These are phyloP conservation scores for Daldinia caldariorum DNA, from an alignment of 495 filamentous ascomycete genomes.

Conservation along the genomic window DNA sequence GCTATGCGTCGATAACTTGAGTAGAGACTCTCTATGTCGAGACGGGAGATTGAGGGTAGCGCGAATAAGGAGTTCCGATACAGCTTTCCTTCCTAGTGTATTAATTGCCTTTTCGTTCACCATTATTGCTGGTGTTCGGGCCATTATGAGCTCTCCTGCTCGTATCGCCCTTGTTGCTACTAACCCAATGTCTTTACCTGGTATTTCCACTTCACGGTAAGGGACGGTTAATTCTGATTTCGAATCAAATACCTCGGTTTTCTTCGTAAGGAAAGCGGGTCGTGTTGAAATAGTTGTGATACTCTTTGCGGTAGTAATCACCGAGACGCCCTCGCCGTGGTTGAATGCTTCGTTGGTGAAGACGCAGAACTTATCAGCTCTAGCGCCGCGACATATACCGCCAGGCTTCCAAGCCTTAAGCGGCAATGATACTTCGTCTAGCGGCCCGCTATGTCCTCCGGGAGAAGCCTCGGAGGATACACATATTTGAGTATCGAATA, in stretches of 20 bases:
- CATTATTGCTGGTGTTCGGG: constrained; percentile 46
- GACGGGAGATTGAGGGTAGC: constrained; percentile 43
- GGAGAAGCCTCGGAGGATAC: not conserved
- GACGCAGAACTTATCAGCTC: constrained; percentile 44
- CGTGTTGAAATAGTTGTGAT: constrained; percentile 31
- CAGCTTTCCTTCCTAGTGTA: constrained; percentile 26
- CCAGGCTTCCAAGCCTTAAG: constrained; percentile 19
- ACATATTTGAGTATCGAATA: constrained; percentile 7
- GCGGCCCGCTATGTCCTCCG: not conserved
- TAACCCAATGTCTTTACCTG: constrained; percentile 48
- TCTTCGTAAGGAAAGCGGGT: constrained; percentile 17
- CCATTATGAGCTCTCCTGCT: constrained; percentile 46
- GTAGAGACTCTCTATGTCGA: constrained; percentile 32
- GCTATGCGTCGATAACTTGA: constrained; percentile 44
- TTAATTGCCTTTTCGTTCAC: constrained; percentile 47
- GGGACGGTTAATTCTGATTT: not conserved
- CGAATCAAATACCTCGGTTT: not conserved
- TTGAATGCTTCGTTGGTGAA: constrained; percentile 45
- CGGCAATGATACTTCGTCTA: not conserved
- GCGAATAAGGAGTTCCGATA: constrained; percentile 42
- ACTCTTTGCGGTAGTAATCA: constrained; percentile 48
- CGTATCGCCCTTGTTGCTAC: constrained; percentile 45
- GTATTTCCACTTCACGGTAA: constrained; percentile 42
- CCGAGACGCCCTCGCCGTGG: constrained; percentile 45
- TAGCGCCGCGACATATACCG: constrained; percentile 26